Base-by-base conservation (phyloP, 1,139 yeast genomes). In the Nematodospora anomalae region DNA sequence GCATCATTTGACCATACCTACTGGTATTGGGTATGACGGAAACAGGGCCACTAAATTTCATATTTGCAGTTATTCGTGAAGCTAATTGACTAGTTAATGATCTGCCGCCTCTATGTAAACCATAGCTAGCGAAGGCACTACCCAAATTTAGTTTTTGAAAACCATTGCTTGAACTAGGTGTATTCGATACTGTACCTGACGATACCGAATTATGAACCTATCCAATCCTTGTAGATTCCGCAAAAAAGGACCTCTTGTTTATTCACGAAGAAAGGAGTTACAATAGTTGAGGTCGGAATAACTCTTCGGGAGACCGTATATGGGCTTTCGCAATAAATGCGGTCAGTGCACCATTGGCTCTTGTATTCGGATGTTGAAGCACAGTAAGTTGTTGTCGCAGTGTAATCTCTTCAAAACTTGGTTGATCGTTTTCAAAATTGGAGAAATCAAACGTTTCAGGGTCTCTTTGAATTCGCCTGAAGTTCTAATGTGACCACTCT, bases 301-400 rank as follows among this genome's bases (percentile, higher is more conserved):
- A 26, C 36, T 13, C 36, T 41, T 23, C 30, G 33, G 42, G 39
- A 9, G 47, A 43, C 26, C 46, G 46, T 27, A 45, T 44, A 16
- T 47, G 51, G 15, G 50, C 39, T 23, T 51, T 50, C 21, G 40
- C 39, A 9, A 50, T 42, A 37, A 52, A 50, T 13, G 50, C 41
- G 26, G 43, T 41, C 26, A 35, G 40, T 2, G 31, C 33, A 12
- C n/a, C n/a, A n/a, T n/a, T n/a, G n/a, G n/a, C n/a, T n/a, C 28
- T 30, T 3, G 7, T 30, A 10, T 11, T 11, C 18, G 25, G 31
- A 15, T 21, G 26, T 14, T 4, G 33, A n/a, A 8, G 34, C 8
- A 10, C 24, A 16, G 7, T 20, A 16, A 13, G 16, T 13, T 25
- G 28, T 4, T 6, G 35, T 20, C 25, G 22, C 10, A 4, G 8